phyloP scores from a whole-genome alignment of 768 basidiomycete species.

The Xerocomellus amylosporus region DNA sequence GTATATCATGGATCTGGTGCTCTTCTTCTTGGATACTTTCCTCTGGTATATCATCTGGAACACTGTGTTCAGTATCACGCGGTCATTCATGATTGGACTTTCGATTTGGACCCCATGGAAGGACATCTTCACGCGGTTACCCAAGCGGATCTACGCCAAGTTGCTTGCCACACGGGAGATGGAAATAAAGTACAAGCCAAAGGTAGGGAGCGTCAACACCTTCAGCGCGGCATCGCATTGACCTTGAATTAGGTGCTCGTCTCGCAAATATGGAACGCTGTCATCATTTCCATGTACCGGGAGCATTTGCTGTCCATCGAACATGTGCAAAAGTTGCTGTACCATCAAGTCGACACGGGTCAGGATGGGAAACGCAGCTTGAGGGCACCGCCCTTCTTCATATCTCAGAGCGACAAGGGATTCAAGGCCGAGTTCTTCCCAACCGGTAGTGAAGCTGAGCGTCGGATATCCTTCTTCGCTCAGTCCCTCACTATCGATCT shows the following conservation, averaged over 20 bases:
- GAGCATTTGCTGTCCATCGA: slow-evolving; percentile 98
- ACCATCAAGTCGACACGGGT: slow-evolving; percentile 90
- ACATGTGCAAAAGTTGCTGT: slow-evolving; percentile 96
- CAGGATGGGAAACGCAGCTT: slow-evolving; percentile 86
- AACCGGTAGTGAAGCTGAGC: slow-evolving; percentile 89
- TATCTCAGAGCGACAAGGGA: slow-evolving; percentile 87
- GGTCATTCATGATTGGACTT: slow-evolving; percentile 87
- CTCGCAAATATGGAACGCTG: slow-evolving; percentile 99
- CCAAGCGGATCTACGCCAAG: slow-evolving; percentile 97
- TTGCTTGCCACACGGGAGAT: slow-evolving; percentile 90
- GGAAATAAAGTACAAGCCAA: slow-evolving; percentile 99
- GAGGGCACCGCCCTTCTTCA: slow-evolving; percentile 96
- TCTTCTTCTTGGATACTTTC: slow-evolving; percentile 99
- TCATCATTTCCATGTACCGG: slow-evolving; percentile 99
- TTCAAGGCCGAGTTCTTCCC: slow-evolving; percentile 93
- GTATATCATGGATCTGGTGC: slow-evolving; percentile 96
- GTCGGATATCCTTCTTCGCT: slow-evolving; percentile 98
- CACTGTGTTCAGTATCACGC: slow-evolving; percentile 84
- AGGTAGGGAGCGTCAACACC: slow-evolving; percentile 50
- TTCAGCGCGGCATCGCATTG: neutral
- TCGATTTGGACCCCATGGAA: slow-evolving; percentile 99
- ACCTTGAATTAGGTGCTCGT: slow-evolving; percentile 71
- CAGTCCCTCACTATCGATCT: slow-evolving; percentile 95
- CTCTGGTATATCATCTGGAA: slow-evolving; percentile 99
- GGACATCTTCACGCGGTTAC: slow-evolving; percentile 93